Base-by-base conservation (phyloP, 257 asterid species). In the Cordia subcordata region DNA sequence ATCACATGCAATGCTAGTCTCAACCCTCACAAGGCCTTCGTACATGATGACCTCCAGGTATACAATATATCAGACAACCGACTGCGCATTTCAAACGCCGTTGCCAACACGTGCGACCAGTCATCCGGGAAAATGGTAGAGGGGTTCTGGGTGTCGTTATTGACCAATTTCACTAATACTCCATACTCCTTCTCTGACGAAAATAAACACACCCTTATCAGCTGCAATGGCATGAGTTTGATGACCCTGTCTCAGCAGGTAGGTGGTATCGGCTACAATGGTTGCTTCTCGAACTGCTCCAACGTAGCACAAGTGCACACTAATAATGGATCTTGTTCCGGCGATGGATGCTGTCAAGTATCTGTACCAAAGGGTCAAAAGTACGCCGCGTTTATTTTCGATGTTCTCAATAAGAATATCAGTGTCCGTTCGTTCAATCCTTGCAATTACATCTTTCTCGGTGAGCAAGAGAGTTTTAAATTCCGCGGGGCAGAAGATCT, bases 321-420 rank as follows among this genome's bases (percentile, higher is more conserved):
- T 33, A 46, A 47, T 14, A 54, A 14, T 15, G 92, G 84, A 0
- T 71, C 40, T 8, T 88, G 94, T 72, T 57, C 86, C 4, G 94
- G 94, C 10, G 62, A 68, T 14, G 94, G 96, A 1, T 88, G 94
- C 58, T 82, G 96, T 73, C 92, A 88, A 67, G 79, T 80, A 3
- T 21, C 94, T 0, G 49, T 88, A 18, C 94, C 96, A 1, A 75
- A 44, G 50, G 94, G 96, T 0, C 11, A 77, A 15, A 68, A 75
- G 27, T 39, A 0, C 15, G 81, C 57, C 15, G 0, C 0, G 0
- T 57, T 75, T 11, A 0, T 4, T 0, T 27, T 82, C 10, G 3
- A 10, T 5, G 70, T 78, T 37, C 3, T 50, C 49, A n/a, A 5
- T 0, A 81, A 79, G 14, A 84, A 82, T 8, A 75, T 82, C 0